These are phyloP conservation scores for Boletus coccyginus DNA, from an alignment of 768 basidiomycete species.

Conservation along the genomic window DNA sequence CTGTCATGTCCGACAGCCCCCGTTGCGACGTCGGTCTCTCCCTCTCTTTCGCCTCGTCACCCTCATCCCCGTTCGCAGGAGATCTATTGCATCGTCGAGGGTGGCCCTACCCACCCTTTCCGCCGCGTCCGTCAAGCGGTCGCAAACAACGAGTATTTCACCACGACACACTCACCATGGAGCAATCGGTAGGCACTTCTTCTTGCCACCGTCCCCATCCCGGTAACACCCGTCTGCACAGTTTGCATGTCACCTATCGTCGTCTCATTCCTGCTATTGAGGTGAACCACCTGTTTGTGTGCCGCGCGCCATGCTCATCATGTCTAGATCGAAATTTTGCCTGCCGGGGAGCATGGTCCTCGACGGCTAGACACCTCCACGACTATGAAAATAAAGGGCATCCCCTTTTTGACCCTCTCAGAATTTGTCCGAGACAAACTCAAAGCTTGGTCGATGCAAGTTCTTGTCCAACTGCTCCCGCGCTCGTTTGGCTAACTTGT, in stretches of 20 bases:
- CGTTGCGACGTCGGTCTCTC: slow-evolving; percentile 59
- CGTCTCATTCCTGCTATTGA: slow-evolving; percentile 76
- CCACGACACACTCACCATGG: slow-evolving; percentile 77
- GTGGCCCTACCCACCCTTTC: slow-evolving; percentile 70
- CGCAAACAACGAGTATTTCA: slow-evolving; percentile 59
- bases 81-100: slow-evolving; percentile 82
- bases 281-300: slow-evolving; percentile 36
- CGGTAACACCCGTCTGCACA: slow-evolving; percentile 29
- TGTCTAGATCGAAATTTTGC: slow-evolving; percentile 74
- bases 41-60: background rate
- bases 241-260: slow-evolving; percentile 74
- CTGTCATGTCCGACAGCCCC: slow-evolving; percentile 62
- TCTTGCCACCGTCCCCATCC: background rate
- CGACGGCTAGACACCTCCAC: slow-evolving; percentile 67
- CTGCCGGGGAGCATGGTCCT: slow-evolving; percentile 79
- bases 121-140: slow-evolving; percentile 77
- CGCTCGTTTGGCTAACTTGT: slow-evolving; percentile 10
- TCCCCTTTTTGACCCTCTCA: slow-evolving; percentile 82
- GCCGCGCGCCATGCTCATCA: slow-evolving; percentile 8
- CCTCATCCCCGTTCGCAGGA: slow-evolving; percentile 49
- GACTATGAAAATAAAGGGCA: slow-evolving; percentile 61
- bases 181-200: slow-evolving; percentile 60
- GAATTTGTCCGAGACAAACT: slow-evolving; percentile 86
- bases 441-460: slow-evolving; percentile 79
- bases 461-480: background rate